phyloP scores from a whole-genome alignment of 768 basidiomycete species.

The Erythrobasidium yunnanense region DNA sequence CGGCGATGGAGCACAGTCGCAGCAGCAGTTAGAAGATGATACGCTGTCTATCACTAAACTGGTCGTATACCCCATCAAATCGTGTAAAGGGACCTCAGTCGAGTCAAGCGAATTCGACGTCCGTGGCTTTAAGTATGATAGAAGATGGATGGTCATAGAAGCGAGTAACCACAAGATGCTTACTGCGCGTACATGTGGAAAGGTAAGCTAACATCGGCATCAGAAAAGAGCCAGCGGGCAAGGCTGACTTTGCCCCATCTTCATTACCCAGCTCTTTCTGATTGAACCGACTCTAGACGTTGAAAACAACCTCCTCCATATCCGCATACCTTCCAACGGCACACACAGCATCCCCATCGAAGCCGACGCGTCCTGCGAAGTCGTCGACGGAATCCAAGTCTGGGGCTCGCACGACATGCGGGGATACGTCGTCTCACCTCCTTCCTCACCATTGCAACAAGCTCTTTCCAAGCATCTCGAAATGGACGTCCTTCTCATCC shows the following conservation, averaged over 20 bases:
- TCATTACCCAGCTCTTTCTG: neutral
- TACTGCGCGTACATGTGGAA: slow-evolving; percentile 11
- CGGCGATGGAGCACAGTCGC: neutral
- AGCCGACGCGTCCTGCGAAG: neutral
- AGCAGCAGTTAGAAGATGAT: neutral
- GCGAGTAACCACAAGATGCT: slow-evolving; percentile 15
- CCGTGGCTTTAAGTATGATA: slow-evolving; percentile 8
- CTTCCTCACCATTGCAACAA: neutral
- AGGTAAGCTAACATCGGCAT: too few relatives aligned
- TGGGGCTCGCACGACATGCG: slow-evolving; percentile 18
- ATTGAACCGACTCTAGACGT: neutral
- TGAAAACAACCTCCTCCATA: neutral
- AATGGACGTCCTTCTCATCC: neutral
- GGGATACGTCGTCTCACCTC: slow-evolving; percentile 12
- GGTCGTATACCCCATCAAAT: slow-evolving; percentile 23
- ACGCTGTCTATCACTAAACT: slow-evolving; percentile 5
- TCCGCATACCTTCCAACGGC: slow-evolving; percentile 14
- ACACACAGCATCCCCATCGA: neutral
- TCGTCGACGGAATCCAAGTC: slow-evolving; percentile 15
- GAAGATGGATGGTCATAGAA: slow-evolving; percentile 24
- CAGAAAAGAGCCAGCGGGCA: too few relatives aligned
- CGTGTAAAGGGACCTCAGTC: neutral
- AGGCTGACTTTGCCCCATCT: neutral
- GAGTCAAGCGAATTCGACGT: neutral
- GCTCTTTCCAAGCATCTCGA: neutral